A percentile compares a stretch with the other conserved stretches of the same genome.
These are phyloP conservation scores for Nothopassalora personata DNA, from an alignment of 2,329 filamentous ascomycete genomes.

Conservation along the genomic window DNA sequence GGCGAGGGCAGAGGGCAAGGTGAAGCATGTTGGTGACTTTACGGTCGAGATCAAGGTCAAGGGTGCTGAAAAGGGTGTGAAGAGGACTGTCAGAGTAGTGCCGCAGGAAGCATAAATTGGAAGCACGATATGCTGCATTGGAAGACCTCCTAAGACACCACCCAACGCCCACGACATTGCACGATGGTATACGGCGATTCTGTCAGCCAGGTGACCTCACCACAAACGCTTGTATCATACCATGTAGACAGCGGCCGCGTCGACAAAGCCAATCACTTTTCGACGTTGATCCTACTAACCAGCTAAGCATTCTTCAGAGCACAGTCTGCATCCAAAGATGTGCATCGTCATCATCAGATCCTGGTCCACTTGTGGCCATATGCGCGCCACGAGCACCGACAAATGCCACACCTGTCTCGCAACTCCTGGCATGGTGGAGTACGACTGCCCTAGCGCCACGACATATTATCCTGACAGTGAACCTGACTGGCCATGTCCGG, in stretches of 20 bases:
- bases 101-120: conserved; percentile 28
- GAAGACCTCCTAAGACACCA: neutral
- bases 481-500: conserved; percentile 10
- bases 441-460: conserved; percentile 10
- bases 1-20: conserved; percentile 34
- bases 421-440: conserved; percentile 7
- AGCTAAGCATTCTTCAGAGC: neutral
- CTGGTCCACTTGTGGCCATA: conserved; percentile 14
- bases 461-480: neutral
- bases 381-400: conserved; percentile 10
- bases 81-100: conserved; percentile 39
- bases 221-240: conserved; percentile 1
- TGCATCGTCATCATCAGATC: conserved; percentile 15
- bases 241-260: neutral
- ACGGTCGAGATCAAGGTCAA: conserved; percentile 48
- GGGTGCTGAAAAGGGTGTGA: conserved; percentile 41
- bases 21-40: conserved; percentile 52
- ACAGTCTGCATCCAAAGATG: conserved; percentile 6
- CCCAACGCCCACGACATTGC: neutral
- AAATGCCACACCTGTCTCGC: conserved; percentile 12
- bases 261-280: neutral
- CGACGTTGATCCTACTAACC: neutral
- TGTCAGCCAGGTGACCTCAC: neutral
- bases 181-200: neutral
- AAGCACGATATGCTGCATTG: neutral